phyloP scores from a whole-genome alignment of 208 protist species.

The Acanthamoeba castellanii region DNA sequence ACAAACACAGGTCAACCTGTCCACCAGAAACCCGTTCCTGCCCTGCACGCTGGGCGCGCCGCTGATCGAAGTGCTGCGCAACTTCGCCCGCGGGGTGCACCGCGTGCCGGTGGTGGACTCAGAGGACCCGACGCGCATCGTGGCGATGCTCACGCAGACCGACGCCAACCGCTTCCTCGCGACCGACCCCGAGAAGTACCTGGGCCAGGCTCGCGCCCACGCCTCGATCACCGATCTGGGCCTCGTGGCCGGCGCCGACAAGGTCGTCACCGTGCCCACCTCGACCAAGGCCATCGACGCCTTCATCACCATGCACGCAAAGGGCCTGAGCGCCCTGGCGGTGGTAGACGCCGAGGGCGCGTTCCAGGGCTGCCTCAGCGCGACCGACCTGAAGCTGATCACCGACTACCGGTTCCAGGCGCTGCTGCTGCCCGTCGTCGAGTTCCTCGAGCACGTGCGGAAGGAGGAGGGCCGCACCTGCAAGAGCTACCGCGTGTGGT shows the following conservation, averaged over 20 bases:
- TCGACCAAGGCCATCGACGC: conserved; percentile 33
- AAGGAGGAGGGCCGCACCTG: conserved; percentile 26
- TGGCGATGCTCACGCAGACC: conserved; percentile 37
- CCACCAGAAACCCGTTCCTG: conserved; percentile 49
- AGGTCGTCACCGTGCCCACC: conserved; percentile 18
- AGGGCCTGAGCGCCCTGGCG: conserved; percentile 49
- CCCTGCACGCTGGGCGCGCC: conserved; percentile 66
- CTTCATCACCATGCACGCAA: conserved; percentile 58
- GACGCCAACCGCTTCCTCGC: conserved; percentile 67
- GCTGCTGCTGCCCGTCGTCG: conserved; percentile 16
- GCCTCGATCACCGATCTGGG: neutral
- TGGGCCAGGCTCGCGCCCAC: conserved; percentile 13
- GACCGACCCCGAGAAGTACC: conserved; percentile 40
- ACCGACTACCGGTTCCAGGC: conserved; percentile 41
- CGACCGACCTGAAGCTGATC: conserved; percentile 65
- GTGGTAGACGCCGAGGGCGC: conserved; percentile 31
- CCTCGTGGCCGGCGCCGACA: conserved; percentile 38
- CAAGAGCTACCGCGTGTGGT: conserved; percentile 51
- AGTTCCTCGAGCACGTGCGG: conserved; percentile 52
- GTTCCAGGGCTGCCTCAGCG: conserved; percentile 58
- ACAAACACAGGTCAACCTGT: conserved; percentile 28
- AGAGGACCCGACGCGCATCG: neutral
- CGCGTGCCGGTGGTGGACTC: conserved; percentile 27
- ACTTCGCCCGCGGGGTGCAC: conserved; percentile 48
- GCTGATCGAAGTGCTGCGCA: conserved; percentile 21